Evolutionary conservation across 2,329 filamentous ascomycete species (phyloP).

Genomic region (Aureobasidium sp.): DNA sequence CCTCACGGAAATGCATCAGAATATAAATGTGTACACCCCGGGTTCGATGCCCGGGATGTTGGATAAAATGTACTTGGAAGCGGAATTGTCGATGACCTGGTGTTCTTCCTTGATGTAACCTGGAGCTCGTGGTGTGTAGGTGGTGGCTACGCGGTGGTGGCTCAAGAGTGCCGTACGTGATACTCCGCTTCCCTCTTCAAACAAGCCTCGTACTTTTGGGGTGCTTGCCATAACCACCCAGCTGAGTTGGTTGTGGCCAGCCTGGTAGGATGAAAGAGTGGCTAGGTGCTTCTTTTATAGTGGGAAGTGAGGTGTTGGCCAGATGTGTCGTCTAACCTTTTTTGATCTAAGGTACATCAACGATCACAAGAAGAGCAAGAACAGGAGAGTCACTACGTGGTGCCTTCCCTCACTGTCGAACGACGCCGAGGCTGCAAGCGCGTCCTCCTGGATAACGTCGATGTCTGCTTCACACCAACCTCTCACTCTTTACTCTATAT

Average conservation of each 20-base stretch:
- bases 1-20: not conserved
- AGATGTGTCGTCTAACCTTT: no score
- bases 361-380: no score
- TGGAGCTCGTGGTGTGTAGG: not conserved
- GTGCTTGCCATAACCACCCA: not conserved
- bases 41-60: not conserved
- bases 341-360: no score
- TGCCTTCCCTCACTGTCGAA: no score
- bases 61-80: not conserved
- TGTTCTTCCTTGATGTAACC: not conserved
- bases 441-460: no score
- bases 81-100: not conserved
- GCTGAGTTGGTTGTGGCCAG: not conserved
- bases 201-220: not conserved
- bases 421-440: no score
- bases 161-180: no score
- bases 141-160: not conserved
- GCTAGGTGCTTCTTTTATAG: not conserved
- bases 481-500: no score
- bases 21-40: not conserved
- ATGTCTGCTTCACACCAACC: no score
- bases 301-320: not conserved
- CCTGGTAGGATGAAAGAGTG: not conserved
- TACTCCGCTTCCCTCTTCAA: no score
- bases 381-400: no score